These are phyloP conservation scores for Penicillium silybi DNA, from an alignment of 495 filamentous ascomycete genomes.

Conservation along the genomic window DNA sequence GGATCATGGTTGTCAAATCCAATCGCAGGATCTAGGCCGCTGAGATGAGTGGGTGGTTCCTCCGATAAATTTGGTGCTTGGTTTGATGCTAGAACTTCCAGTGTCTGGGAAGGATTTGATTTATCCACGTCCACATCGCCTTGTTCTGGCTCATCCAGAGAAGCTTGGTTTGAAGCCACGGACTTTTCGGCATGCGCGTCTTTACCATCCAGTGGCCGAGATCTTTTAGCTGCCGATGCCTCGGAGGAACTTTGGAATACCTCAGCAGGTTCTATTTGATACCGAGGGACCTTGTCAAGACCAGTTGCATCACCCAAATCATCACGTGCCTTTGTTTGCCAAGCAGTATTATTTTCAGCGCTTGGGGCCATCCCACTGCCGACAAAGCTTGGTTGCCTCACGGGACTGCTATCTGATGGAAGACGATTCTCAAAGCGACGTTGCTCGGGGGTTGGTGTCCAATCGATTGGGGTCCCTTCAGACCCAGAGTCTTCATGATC, in stretches of 20 bases:
- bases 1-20: conserved; percentile 22
- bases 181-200: background rate
- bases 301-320: background rate
- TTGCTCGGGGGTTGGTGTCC: background rate
- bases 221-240: background rate
- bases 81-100: background rate
- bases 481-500: background rate
- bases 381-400: background rate
- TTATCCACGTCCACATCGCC: background rate
- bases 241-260: background rate
- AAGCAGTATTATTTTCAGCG: background rate
- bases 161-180: background rate
- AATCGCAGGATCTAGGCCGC: background rate
- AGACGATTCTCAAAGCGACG: conserved; percentile 6
- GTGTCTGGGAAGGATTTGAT: background rate
- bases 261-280: background rate
- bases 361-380: background rate
- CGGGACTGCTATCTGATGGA: conserved; percentile 28
- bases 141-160: background rate
- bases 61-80: background rate
- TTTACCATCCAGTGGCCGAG: background rate
- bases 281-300: background rate
- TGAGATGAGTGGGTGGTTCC: background rate
- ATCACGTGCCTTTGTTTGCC: background rate
- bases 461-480: background rate